Percentiles rank a stretch among this genome's conserved stretches.
phyloP scores from a whole-genome alignment of 2,329 filamentous ascomycete genomes.

The Alternaria novae-zelandiae region DNA sequence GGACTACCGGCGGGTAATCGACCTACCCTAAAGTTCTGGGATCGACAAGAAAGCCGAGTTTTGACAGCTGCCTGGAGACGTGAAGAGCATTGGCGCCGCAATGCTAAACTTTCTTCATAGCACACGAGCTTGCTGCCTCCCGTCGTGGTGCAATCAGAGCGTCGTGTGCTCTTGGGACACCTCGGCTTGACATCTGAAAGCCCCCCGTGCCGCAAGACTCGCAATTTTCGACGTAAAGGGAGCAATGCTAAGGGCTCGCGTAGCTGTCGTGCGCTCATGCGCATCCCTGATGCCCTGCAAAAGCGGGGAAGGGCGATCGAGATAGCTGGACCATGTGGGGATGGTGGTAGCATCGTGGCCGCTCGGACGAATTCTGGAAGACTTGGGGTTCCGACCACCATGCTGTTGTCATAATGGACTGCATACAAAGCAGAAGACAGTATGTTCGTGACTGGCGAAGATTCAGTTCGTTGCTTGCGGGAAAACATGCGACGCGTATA shows the following conservation, averaged over 20 bases:
- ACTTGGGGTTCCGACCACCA: constrained; percentile 4
- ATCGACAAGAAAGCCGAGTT: constrained; percentile 4
- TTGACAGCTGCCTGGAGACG: neutral
- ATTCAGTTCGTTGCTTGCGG: neutral
- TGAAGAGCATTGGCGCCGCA: neutral
- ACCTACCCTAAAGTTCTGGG: neutral
- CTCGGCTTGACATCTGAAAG: constrained; percentile 12
- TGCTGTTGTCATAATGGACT: neutral
- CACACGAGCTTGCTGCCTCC: neutral
- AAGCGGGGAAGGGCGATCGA: constrained; percentile 21
- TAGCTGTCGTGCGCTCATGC: neutral
- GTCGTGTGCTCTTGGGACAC: constrained; percentile 2
- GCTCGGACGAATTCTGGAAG: constrained; percentile 6
- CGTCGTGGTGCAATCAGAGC: neutral
- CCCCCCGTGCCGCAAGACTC: neutral
- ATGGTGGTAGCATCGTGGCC: neutral
- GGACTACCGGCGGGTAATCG: neutral
- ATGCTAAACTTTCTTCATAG: neutral
- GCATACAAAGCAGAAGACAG: neutral
- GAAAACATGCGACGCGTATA: neutral
- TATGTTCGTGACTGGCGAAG: neutral
- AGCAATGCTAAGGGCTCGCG: neutral
- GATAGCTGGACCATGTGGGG: constrained; percentile 3
- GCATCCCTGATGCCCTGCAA: constrained; percentile 4
- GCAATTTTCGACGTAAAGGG: constrained; percentile 5